Evolutionary conservation across 352 stramenopile genomes (phyloP), one percentile per base, ranked within the genome.

Genomic region (Globisporangium cederbergense): DNA sequence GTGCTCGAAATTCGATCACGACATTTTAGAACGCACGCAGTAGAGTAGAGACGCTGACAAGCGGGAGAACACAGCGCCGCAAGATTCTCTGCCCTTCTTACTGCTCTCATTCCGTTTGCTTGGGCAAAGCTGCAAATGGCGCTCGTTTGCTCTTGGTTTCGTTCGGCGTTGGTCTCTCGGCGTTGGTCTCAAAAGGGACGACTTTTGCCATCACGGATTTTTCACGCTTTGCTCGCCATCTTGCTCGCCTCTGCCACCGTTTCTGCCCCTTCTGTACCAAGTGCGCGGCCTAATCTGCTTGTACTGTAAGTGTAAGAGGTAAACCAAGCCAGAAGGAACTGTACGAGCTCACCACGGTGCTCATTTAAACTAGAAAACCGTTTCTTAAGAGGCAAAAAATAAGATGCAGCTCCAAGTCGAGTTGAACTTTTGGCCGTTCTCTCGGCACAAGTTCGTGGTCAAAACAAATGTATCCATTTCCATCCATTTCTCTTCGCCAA

Each of bases 101-200:
- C 32, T 5, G 36, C 11, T 14, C 36, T 16, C 36, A 4, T 14
- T 14, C 14, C 10, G 7, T 42, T 42, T 11, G 9, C 9, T 42
- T 4, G 9, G 36, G 36, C 36, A 14, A 42, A 14, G 36, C 36
- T 42, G 36, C 36, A 42, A 42, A 11, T 2, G 36, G 1, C 10
- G 36, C 36, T 4, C 9, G 36, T 28, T 22, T 34, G 18, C 32
- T 28, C 25, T 20, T 16, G 49, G 38, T 55, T 55, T 55, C 49
- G 49, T 36, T 55, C 11, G 36, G 49, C 25, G 49, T 38, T 55
- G 49, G 49, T 55, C 49, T 55, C 49, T 55, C 11, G 36, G 49
- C 25, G 49, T 38, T 55, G 49, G 49, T 55, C 49, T 55, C 49
- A 55, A 55, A 55, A 55, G 6, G 43, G 7, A 22, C 43, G 18